Evolutionary conservation across 2,329 filamentous ascomycete genomes (phyloP).

Genomic region (Beauveria australis): DNA sequence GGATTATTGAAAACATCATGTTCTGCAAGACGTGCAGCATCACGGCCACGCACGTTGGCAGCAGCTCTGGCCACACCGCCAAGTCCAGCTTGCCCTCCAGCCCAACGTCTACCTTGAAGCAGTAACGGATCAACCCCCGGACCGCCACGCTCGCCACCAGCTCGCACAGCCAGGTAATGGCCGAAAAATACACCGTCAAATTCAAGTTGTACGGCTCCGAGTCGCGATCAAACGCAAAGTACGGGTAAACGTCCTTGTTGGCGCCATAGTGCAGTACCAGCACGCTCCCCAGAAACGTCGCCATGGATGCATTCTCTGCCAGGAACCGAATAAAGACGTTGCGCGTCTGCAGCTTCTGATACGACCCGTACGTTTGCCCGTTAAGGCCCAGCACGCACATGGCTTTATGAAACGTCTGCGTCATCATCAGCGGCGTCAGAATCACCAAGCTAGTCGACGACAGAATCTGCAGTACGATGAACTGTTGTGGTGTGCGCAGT

Average conservation of each 20-base stretch:
- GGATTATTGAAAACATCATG: conserved; percentile 63
- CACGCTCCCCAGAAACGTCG: conserved; percentile 58
- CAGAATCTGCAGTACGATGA: conserved; percentile 56
- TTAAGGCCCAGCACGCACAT: conserved; percentile 47
- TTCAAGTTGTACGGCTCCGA: conserved; percentile 49
- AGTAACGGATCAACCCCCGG: conserved; percentile 46
- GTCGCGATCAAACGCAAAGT: conserved; percentile 53
- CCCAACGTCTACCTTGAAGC: conserved; percentile 54
- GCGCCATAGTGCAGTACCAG: conserved; percentile 58
- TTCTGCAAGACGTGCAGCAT: conserved; percentile 63
- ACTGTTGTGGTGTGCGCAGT: conserved; percentile 56
- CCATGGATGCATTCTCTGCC: conserved; percentile 60
- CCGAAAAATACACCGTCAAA: conserved; percentile 55
- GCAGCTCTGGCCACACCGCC: conserved; percentile 57
- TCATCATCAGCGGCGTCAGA: conserved; percentile 57
- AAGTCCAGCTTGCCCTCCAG: conserved; percentile 57
- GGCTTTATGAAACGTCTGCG: conserved; percentile 46
- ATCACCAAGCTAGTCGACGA: conserved; percentile 57
- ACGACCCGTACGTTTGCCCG: conserved; percentile 51
- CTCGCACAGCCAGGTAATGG: conserved; percentile 60
- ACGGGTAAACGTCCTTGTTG: conserved; percentile 62
- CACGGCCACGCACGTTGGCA: conserved; percentile 58
- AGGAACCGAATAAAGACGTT: conserved; percentile 61
- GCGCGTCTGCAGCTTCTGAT: conserved; percentile 57
- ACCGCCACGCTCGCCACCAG: conserved; percentile 53